Conservation (phyloP, 2,329 filamentous ascomycete species). For the Ophiostoma triangulosporum region DNA sequence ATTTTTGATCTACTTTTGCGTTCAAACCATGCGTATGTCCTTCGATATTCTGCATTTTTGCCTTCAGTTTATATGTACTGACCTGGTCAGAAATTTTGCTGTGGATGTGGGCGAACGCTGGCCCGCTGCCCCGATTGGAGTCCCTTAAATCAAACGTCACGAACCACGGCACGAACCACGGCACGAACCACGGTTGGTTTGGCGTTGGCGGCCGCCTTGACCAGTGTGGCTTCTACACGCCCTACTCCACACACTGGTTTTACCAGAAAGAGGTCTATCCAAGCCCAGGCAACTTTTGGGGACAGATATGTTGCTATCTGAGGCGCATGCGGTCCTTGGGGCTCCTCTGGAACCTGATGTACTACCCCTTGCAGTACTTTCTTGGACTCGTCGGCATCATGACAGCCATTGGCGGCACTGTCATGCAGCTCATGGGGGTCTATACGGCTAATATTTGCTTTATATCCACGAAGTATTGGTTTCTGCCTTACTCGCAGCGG, state of each 20-base stretch:
- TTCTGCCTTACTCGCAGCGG: slow-evolving; percentile 9
- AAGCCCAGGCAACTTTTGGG: no score
- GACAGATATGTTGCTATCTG: neutral
- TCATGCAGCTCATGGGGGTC: slow-evolving; percentile 18
- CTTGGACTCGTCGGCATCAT: slow-evolving; percentile 29
- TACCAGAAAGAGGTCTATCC: no score
- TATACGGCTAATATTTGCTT: slow-evolving; percentile 16
- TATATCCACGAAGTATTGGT: slow-evolving; percentile 14
- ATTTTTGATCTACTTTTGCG: slow-evolving; percentile 13
- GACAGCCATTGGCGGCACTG: slow-evolving; percentile 17
- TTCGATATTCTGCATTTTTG: neutral
- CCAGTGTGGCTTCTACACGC: neutral
- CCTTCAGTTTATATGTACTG: neutral
- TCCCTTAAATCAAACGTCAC: neutral
- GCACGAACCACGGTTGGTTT: neutral
- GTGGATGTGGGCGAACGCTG: slow-evolving; percentile 17
- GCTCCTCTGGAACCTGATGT: slow-evolving; percentile 14
- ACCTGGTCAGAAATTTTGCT: slow-evolving; percentile 12
- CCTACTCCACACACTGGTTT: neutral
- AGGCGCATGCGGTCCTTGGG: slow-evolving; percentile 4
- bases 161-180: neutral
- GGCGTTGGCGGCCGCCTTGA: neutral
- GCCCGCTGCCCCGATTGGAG: neutral
- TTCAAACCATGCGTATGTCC: slow-evolving; percentile 8
- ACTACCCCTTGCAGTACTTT: slow-evolving; percentile 10